These are phyloP conservation scores for Pholiota conissans DNA, from an alignment of 768 basidiomycete genomes.

Conservation along the genomic window DNA sequence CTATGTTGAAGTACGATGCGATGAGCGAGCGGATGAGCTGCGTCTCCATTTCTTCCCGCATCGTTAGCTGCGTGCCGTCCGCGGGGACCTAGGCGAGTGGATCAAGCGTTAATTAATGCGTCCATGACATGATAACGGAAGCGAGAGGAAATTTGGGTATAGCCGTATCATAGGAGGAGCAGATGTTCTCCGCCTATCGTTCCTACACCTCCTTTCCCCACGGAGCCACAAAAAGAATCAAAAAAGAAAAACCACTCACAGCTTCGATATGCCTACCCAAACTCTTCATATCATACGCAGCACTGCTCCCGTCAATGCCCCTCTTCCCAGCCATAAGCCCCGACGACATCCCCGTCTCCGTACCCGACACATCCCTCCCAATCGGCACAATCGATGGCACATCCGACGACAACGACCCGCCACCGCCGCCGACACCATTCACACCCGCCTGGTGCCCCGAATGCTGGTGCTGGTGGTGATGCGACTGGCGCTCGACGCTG, in stretches of 20 bases:
- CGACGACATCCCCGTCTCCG: conserved; percentile 48
- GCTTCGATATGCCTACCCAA: conserved; percentile 97
- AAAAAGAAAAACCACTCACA: conserved; percentile 50
- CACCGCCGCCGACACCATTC: conserved; percentile 8
- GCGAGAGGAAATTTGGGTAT: conserved; percentile 13
- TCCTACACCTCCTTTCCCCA: not conserved
- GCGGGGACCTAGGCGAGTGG: conserved; percentile 48
- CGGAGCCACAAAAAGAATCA: not conserved
- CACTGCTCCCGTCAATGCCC: conserved; percentile 70
- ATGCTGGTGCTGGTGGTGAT: conserved; percentile 15
- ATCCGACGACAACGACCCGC: conserved; percentile 6
- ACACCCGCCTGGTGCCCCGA: conserved; percentile 15
- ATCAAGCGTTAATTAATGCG: not conserved
- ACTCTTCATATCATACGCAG: conserved; percentile 98
- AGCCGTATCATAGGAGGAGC: not conserved
- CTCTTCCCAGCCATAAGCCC: conserved; percentile 71
- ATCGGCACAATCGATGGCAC: conserved; percentile 42
- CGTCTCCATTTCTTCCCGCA: conserved; percentile 96
- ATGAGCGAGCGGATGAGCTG: conserved; percentile 93
- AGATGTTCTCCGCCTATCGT: not conserved
- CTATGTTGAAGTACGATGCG: conserved; percentile 93
- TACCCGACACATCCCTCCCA: conserved; percentile 65
- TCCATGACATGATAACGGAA: not conserved
- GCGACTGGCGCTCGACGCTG: conserved; percentile 40
- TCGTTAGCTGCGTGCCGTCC: conserved; percentile 62